Evolutionary conservation across 805 yeast genomes (phyloP).

Genomic region (Kazachstania bromeliacearum): DNA sequence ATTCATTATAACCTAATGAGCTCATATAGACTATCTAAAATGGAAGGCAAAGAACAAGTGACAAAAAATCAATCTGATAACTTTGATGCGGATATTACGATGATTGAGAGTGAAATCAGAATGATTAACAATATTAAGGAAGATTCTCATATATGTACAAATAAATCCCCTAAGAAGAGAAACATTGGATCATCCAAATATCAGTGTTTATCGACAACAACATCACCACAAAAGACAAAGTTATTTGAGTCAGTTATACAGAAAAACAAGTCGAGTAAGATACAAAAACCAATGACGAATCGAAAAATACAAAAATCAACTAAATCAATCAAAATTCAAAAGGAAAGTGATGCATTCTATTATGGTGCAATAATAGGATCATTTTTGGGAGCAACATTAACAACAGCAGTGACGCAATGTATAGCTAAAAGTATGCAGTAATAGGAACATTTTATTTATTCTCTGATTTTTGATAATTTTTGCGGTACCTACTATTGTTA

Average conservation of each 20-base stretch:
- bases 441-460: not conserved
- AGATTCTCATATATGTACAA: not conserved
- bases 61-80: too few species aligned
- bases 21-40: too few species aligned
- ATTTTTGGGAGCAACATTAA: constrained; percentile 23
- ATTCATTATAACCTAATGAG: too few species aligned
- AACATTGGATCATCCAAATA: too few species aligned
- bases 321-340: not conserved
- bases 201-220: too few species aligned
- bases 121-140: not conserved
- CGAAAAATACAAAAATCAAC: not conserved
- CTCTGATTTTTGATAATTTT: not conserved
- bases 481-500: not conserved
- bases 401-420: constrained; percentile 14
- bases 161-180: not conserved
- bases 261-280: not conserved
- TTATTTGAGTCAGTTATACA: too few species aligned
- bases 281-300: not conserved
- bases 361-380: constrained; percentile 24
- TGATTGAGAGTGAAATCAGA: not conserved
- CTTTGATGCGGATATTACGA: too few species aligned
- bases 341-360: constrained; percentile 13
- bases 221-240: not conserved
- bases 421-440: constrained; percentile 1
- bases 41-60: too few species aligned